A percentile compares a stretch with the other conserved stretches of the same genome.
These are phyloP conservation scores for Aspergillus carbonarius DNA, from an alignment of 2,329 filamentous ascomycete species.

Conservation along the genomic window DNA sequence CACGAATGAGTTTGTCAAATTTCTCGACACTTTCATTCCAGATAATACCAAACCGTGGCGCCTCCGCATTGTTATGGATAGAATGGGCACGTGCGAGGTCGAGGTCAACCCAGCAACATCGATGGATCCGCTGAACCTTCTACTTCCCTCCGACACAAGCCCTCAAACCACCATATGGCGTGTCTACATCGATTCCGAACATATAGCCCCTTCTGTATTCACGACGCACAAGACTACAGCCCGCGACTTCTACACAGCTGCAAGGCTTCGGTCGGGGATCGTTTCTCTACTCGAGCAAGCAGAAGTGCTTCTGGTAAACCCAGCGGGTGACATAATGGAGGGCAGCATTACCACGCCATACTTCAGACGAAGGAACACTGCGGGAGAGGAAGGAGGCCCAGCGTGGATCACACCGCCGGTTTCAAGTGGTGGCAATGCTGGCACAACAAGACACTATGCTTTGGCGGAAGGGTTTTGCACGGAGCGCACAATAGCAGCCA, in stretches of 20 bases:
- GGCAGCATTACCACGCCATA: conserved; percentile 81
- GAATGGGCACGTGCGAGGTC: conserved; percentile 30
- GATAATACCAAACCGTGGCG: conserved; percentile 38
- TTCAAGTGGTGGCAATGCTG: conserved; percentile 76
- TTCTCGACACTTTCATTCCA: conserved; percentile 33
- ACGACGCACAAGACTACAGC: conserved; percentile 85
- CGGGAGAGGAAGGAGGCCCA: background rate
- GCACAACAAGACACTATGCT: conserved; percentile 82
- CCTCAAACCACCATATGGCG: conserved; percentile 39
- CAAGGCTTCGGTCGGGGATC: conserved; percentile 63
- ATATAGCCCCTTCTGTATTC: conserved; percentile 59
- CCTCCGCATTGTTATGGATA: conserved; percentile 36
- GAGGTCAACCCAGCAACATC: conserved; percentile 32
- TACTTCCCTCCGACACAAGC: conserved; percentile 24
- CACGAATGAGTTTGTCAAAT: conserved; percentile 27
- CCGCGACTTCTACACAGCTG: conserved; percentile 68
- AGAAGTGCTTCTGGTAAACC: conserved; percentile 76
- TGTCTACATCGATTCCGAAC: conserved; percentile 54
- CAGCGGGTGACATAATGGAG: conserved; percentile 71
- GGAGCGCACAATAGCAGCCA: conserved; percentile 61
- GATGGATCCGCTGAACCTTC: conserved; percentile 26
- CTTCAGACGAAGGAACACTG: conserved; percentile 59
- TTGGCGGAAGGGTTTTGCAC: conserved; percentile 66
- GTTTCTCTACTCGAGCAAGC: conserved; percentile 42
- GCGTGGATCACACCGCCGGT: conserved; percentile 79